Evolutionary conservation across 176 grass and related monocot genomes (phyloP), one percentile per base, ranked within the genome.

Genomic region (Eleusine coracana): DNA sequence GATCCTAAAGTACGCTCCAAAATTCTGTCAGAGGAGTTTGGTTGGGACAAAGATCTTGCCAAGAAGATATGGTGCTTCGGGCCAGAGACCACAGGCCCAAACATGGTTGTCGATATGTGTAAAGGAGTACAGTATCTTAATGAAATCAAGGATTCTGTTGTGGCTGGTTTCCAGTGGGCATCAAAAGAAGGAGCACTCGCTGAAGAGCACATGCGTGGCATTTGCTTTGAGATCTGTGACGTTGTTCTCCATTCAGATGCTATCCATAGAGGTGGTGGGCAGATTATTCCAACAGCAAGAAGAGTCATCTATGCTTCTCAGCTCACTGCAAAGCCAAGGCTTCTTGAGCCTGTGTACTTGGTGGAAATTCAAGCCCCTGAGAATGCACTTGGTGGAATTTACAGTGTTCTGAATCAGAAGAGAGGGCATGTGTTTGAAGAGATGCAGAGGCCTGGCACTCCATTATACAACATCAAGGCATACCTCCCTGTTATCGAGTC

Each of bases 51-150:
- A 81, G 94, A 97, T 75, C 86, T 97, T 23, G 91, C 94, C 27
- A 97, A 97, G 94, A 97, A 93, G 77, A 97, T 97, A 3, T 97
- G 94, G 94, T 97, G 94, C 75, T 97, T 97, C n/a, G 94, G 94
- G 44, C 94, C 94, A 34, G 94, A 97, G 72, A 93, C 94, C 1
- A 97, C 94, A 5, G 94, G 94, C 3, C 91, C 94, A 0, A 97
- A 97, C 78, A 96, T 92, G 86, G 93, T 96, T 5, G 93, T 96
- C 31, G 93, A 96, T 63, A 96, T 96, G 93, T 96, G 94, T 80
- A 97, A 93, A 84, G 91, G 94, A 91, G 94, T 97, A 18, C 94
- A 97, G 65, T 97, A 93, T 39, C 85, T 97, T 55, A 93, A 91
- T 85, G 94, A 97, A 83, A 93, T 93, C 81, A 97, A 92, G 84